Base-by-base conservation (phyloP, 169 alveolate species). In the Eimeria tenella region DNA sequence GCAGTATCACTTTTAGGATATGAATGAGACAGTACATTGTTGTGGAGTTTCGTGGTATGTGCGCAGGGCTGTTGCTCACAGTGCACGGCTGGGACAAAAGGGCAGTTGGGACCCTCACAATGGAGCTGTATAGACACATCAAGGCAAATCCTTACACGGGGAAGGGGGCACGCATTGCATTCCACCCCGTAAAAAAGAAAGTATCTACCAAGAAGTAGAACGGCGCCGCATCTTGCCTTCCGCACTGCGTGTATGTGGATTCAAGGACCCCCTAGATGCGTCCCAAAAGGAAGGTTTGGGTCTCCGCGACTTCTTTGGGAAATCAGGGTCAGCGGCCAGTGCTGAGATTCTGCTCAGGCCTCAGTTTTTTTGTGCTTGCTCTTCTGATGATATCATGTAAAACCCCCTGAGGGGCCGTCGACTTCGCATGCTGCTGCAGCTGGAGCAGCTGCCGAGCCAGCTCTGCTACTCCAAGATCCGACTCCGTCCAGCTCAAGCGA, bases 141-240 rank as follows among this genome's bases (percentile, higher is more conserved):
- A 94, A 97, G 89, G 98, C 98, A 71, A 97, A 97, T 65, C 98
- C 97, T 17, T 97, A 97, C 83, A 97, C 98, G 56, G 96, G 96
- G 96, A 97, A 97, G 94, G 98, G 98, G 7, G 98, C 98, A 9
- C 98, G 97, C 70, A 96, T 97, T 52, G 97, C 97, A 7, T 86
- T 95, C 50, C 95, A 97, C 75, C 97, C 97, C 23, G 96, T 97
- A 55, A 97, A 95, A 65, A 96, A 96, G 94, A 97, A 97, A 89
- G 91, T 95, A 31, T 91, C 97, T 21, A 96, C 95, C 89, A 97
- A 97, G 93, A 95, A 97, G 94, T 97, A 60, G 60, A 55, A n/a
- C 77, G 0, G 77, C 77, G 42, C 42, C 42, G 42, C 42, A 31
- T 31, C 42, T 31, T 31, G 42, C 42, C 42, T 31, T 31, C 42